Evolutionary conservation across 179 eudicot species (phyloP), one percentile per base, ranked within the genome.

Genomic region (Amaranthus tricolor): DNA sequence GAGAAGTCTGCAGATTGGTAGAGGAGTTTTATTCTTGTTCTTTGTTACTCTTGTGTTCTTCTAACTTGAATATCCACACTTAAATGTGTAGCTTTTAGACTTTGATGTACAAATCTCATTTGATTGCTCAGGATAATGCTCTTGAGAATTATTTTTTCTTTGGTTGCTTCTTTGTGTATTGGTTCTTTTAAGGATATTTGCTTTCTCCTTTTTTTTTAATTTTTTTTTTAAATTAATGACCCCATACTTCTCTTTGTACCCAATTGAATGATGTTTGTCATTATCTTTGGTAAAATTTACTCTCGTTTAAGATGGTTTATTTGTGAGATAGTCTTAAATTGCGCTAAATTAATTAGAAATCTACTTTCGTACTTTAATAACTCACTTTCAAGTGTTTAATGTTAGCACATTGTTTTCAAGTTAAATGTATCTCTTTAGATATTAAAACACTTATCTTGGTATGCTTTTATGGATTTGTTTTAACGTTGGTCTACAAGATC

Each of bases 51-150:
- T 56, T 31, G 40, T 53, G 76, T 80, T 70, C 78, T 52, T 78
- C 80, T 81, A 79, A 81, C 83, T 75, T 44, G 57, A 81, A 83
- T 83, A 83, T 85, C 75, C 68, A 1, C 40, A 61, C 47, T 71
- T 31, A 31, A 31, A 65, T 68, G 74, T 67, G 21, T 63, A 72
- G 77, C 48, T 58, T 64, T 54, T 74, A 69, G 75, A 79, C 71
- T 55, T 11, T 68, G 70, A 17, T 85, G 88, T 85, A 83, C 77
- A 82, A 79, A 76, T 64, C 51, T 79, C 77, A 83, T 84, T 82
- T 66, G 79, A 79, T 82, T 79, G 77, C 76, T 71, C 74, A 53
- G 57, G 75, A 57, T 72, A 56, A 58, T 17, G 50, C 43, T 71
- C 65, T 50, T 72, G 66, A 49, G 60, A 61, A 65, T 60, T 50